Conservation (phyloP, 2,329 filamentous ascomycete genomes). For the Bipolaris bicolor region DNA sequence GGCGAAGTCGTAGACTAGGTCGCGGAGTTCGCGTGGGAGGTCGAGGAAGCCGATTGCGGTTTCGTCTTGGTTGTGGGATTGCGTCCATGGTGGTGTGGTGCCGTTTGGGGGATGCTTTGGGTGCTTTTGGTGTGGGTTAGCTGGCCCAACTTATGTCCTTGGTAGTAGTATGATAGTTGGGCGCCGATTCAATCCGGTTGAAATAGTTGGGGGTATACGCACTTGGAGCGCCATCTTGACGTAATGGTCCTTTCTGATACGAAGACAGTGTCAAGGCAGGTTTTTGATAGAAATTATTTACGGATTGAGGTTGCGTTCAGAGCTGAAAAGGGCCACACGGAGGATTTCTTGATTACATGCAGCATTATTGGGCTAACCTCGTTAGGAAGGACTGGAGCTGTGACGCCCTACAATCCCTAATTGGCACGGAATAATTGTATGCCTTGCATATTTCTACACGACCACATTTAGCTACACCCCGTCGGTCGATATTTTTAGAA, state of each 20-base stretch:
- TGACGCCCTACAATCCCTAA: not conserved
- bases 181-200: too few relatives aligned
- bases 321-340: not conserved
- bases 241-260: not conserved
- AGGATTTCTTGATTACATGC: constrained; percentile 3
- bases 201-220: not conserved
- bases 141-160: not conserved
- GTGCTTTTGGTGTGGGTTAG: not conserved
- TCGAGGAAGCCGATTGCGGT: constrained; percentile 34
- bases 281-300: not conserved
- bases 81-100: not conserved
- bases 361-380: not conserved
- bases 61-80: constrained; percentile 1
- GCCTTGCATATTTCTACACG: not conserved
- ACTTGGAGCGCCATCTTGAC: constrained; percentile 1
- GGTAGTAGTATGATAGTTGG: too few relatives aligned
- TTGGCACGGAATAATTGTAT: not conserved
- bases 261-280: not conserved
- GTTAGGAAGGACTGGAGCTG: not conserved
- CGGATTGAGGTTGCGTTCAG: not conserved
- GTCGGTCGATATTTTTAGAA: not conserved
- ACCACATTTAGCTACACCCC: not conserved
- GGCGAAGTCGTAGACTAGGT: constrained; percentile 33
- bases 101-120: not conserved
- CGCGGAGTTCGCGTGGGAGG: constrained; percentile 41